Conservation (phyloP, 306 rosid species). For the Cucumis sativus region Cucumber_9930_V3 NC_026659.2:25769001-25769500, state of each 20-base stretch:
- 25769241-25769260: not conserved
- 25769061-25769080: not conserved
- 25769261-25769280: not conserved
- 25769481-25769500: not conserved
- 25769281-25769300: not conserved
- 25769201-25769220: not conserved
- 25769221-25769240: not conserved
- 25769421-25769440: not conserved
- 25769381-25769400: constrained; percentile 6
- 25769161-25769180: not conserved
- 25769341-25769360: constrained; percentile 25
- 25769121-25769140: not conserved
- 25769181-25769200: not conserved
- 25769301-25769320: constrained; percentile 29
- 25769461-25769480: not conserved
- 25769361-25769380: constrained; percentile 37
- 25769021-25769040: not conserved
- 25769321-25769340: constrained; percentile 25
- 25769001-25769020: not conserved
- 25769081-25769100: not conserved
- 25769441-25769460: constrained; percentile 1
- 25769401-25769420: not conserved
- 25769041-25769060: not conserved
- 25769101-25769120: not conserved
- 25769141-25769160: not conserved